Base-by-base conservation (phyloP, 2,329 filamentous ascomycete species). In the Didymella glomerata region DNA sequence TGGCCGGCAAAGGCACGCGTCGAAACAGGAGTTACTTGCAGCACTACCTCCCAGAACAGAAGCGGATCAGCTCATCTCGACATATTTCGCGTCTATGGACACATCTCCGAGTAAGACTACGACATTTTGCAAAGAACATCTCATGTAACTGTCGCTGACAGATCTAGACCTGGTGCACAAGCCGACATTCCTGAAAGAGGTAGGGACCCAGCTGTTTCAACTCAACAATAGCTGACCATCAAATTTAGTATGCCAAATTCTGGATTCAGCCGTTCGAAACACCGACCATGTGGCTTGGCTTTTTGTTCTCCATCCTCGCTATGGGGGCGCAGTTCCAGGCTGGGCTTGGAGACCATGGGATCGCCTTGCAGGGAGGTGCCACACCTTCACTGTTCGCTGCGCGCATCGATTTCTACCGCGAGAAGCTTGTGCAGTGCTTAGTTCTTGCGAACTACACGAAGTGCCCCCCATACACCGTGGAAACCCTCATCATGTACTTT, bases 231-330 rank as follows among this genome's bases (percentile, higher is more conserved):
- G n/a, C 60, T 68, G 32, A 70, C 41, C 8, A 4, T 11, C 4
- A 3, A 27, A 32, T 16, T 7, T 47, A 81, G 76, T 82, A 82
- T 52, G 72, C 78, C 27, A 48, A 62, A 2, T 82, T 83, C 61
- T 83, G 81, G 80, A 52, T 60, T n/a, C 68, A 76, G 36, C 78
- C 77, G 1, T 73, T 69, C 10, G 65, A 65, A 18, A 71, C 72
- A 2, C 69, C 80, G 0, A 73, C 78, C 9, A 76, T 78, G 63
- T 83, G 80, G 81, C 61, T 82, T 18, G 79, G 80, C 3, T 68
- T 81, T 1, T 59, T 82, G 8, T 83, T 81, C 62, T 69, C 71
- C 44, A 73, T 79, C 49, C 71, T 82, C n/a, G 59, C 68, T 27
- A 55, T 73, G 2, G 69, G 70, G 2, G 66, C 64, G 27, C 68